Base-by-base conservation (phyloP, 768 basidiomycete species). In the Coprinellus micaceus region DNA sequence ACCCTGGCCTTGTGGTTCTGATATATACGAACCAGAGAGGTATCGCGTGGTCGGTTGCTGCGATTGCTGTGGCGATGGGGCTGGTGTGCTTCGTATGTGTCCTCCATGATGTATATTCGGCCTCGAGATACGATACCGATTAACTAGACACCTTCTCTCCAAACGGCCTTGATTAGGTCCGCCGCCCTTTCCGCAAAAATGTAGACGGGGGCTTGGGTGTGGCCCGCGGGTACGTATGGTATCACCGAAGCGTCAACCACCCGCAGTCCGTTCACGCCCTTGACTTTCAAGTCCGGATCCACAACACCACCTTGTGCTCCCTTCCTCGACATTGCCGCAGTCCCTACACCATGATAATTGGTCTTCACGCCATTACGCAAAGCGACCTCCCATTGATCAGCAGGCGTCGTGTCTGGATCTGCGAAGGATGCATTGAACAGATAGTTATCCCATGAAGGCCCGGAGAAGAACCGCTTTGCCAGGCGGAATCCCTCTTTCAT, bases 241-340 rank as follows among this genome's bases (percentile, higher is more conserved):
- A 71, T 50, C 52, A 67, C 67, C 19, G 72, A 74, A 3, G 69
- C 69, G 60, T 77, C 74, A 4, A 76, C 72, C 21, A 77, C 60
- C 4, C 76, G 63, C 50, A 77, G 52, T 3, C 71, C 74, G 6
- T 36, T 46, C 0, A 65, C 63, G 0, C 69, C 69, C 56, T 77
- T 75, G 6, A 77, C 71, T 22, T 51, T 55, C 39, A 78, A 60
- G 52, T 74, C 65, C 3, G 73, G 68, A 57, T 76, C 69, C 2
- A 76, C 69, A 7, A 75, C 76, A 1, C 74, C 75, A 21, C 48
- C 61, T 3, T 57, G 48, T 0, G 69, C 64, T 19, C 54, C 53
- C 36, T 54, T 51, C 0, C 67, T 56, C 2, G 71, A 70, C 69
- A 75, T 72, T 12, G 58, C 57, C 3, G 73, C 70, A 1, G 69